Conservation (phyloP, 805 yeast species). For the Metschnikowia cerradonensis region DNA sequence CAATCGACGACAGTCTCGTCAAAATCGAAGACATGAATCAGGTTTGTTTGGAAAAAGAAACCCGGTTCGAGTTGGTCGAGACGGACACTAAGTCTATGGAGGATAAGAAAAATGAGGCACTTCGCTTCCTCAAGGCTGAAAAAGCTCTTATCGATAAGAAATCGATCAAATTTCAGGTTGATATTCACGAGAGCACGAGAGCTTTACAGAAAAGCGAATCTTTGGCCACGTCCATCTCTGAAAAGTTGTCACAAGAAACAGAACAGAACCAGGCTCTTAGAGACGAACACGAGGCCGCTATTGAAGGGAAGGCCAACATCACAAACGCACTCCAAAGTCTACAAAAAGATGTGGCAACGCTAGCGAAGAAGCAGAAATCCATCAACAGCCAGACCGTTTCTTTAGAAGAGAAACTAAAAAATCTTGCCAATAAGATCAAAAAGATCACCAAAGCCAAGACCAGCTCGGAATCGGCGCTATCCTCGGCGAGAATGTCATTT, state of each 20-base stretch:
- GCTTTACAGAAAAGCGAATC: conserved; percentile 37
- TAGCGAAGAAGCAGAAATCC: conserved; percentile 30
- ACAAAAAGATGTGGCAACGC: conserved; percentile 18
- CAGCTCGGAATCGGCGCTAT: conserved; percentile 42
- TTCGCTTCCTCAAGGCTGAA: conserved; percentile 61
- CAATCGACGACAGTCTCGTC: conserved; percentile 60
- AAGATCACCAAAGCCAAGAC: conserved; percentile 55
- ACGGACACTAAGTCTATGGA: conserved; percentile 62
- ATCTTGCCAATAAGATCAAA: conserved; percentile 52
- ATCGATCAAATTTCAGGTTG: conserved; percentile 54
- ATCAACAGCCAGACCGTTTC: conserved; percentile 54
- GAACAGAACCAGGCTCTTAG: conserved; percentile 36
- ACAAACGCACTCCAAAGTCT: conserved; percentile 12
- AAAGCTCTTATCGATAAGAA: conserved; percentile 52
- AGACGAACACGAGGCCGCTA: conserved; percentile 30
- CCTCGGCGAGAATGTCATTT: conserved; percentile 45
- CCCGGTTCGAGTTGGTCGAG: conserved; percentile 73
- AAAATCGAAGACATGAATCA: conserved; percentile 76
- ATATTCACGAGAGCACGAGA: conserved; percentile 37
- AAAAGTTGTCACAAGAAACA: conserved; percentile 41
- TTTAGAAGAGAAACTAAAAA: conserved; percentile 72
- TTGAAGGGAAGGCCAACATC: conserved; percentile 21
- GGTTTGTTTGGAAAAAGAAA: conserved; percentile 74
- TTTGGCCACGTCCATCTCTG: conserved; percentile 37
- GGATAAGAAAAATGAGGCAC: conserved; percentile 69